A percentile compares a stretch with the other conserved stretches of the same genome.
Conservation (phyloP, 768 basidiomycete genomes). For the Candolleomyces efflorescens region DNA sequence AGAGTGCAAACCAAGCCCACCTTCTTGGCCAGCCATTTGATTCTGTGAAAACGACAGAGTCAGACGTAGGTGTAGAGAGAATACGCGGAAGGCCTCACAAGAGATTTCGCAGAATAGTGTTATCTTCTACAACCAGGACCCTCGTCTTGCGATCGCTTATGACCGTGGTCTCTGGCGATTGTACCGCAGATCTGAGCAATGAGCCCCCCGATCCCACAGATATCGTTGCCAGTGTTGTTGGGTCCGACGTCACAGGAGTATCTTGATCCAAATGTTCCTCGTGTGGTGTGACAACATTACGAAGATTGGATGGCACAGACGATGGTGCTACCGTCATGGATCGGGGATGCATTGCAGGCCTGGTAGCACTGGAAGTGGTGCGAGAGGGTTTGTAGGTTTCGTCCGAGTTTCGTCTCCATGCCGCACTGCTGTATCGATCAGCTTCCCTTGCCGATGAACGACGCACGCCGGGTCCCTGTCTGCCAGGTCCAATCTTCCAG, state of each 20-base stretch:
- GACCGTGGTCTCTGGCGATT: constrained; percentile 34
- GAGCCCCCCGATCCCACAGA: constrained; percentile 58
- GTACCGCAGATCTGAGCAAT: constrained; percentile 63
- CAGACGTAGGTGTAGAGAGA: not conserved
- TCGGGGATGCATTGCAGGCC: constrained; percentile 54
- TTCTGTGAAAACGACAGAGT: constrained; percentile 24
- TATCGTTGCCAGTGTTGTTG: constrained; percentile 38
- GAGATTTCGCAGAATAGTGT: constrained; percentile 76
- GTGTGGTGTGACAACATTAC: not conserved
- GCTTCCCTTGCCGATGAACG: not conserved
- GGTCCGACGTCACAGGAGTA: constrained; percentile 15
- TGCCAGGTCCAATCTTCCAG: constrained; percentile 36
- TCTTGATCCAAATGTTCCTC: not conserved
- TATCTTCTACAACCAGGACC: constrained; percentile 89
- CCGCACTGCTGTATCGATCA: constrained; percentile 24
- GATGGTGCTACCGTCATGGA: constrained; percentile 44
- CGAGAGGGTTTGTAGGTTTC: constrained; percentile 24
- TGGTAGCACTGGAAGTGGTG: constrained; percentile 8
- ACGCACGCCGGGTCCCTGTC: not conserved
- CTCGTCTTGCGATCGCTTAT: constrained; percentile 43
- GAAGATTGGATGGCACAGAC: not conserved
- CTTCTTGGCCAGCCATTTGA: constrained; percentile 67
- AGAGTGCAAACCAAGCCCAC: constrained; percentile 22
- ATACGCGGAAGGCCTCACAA: constrained; percentile 49
- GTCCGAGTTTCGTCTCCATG: constrained; percentile 38